Base-by-base conservation (phyloP, 345 rosid species). In the Toxicodendron radicans region DNA sequence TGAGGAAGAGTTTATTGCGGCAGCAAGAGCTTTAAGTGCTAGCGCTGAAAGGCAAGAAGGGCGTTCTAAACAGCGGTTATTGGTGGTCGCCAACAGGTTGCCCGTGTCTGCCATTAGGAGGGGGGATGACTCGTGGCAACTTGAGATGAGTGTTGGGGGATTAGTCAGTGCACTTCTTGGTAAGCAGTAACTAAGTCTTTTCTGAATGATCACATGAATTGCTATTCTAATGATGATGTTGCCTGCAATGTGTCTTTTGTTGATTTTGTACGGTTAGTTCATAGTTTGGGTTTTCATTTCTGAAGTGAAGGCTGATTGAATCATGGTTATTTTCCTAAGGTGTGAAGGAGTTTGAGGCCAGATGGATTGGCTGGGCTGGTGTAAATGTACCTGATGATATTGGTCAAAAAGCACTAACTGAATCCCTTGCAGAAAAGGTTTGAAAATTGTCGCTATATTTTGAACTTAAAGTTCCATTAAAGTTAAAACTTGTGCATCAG, bases 291-390 rank as follows among this genome's bases (percentile, higher is more conserved):
- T 64, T 78, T 59, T 56, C 66, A 59, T 17, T 20, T 62, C n/a
- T 30, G 23, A 32, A 59, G 74, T 63, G 21, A 27, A 32, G 21
- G 27, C 18, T 27, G 20, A 70, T 43, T 58, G 61, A 38, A 49
- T 8, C 66, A 20, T 51, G 62, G 2, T 66, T 58, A 60, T 78
- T 51, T 68, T 66, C 61, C 73, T 58, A 78, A 87, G 91, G 91
- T 60, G 82, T 87, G 80, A 85, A 74, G 74, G 89, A 87, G 71
- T 85, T 85, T 68, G 89, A 87, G 71, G 82, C 91, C 41, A 85
- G 84, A 67, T 87, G 91, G 91, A 85, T 87, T 76, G 91, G 91
- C 71, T 87, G 89, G 91, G 89, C 91, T 70, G 91, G 91, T 70
- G 91, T 87, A 66, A 85, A 82, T 71, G 91, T 87, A 14, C 80